These are phyloP conservation scores for Leishmania mexicana DNA, from an alignment of 208 protist genomes.

Conservation along the genomic window DNA sequence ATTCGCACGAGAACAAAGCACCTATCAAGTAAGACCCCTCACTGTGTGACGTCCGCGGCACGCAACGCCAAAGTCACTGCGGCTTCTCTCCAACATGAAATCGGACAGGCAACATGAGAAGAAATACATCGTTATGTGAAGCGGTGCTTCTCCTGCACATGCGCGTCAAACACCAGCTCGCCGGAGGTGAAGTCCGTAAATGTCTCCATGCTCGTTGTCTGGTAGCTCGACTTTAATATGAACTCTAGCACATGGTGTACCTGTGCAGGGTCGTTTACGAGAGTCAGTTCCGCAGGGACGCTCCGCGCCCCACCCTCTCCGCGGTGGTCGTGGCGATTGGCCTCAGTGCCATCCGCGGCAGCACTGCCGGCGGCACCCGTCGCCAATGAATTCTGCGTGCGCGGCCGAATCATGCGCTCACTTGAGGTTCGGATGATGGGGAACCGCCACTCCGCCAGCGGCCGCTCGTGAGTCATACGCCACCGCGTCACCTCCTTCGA, in stretches of 20 bases:
- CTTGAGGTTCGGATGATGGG: constrained; percentile 35
- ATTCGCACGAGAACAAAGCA: not conserved
- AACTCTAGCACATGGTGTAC: constrained; percentile 73
- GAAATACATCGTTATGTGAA: not conserved
- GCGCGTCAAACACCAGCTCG: constrained; percentile 69
- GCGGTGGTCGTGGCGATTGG: not conserved
- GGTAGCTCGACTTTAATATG: constrained; percentile 65
- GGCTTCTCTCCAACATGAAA: not conserved
- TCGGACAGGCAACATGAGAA: not conserved
- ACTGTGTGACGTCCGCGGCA: not conserved
- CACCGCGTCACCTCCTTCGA: constrained; percentile 31
- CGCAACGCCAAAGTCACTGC: not conserved
- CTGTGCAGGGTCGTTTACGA: constrained; percentile 64
- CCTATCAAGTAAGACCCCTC: not conserved
- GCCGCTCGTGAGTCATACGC: constrained; percentile 32
- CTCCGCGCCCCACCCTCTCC: not conserved
- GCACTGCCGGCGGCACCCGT: constrained; percentile 1
- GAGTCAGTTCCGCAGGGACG: constrained; percentile 31
- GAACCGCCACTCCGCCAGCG: constrained; percentile 44
- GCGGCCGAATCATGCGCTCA: constrained; percentile 26
- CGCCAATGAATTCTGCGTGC: not conserved
- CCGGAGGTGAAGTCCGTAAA: constrained; percentile 66
- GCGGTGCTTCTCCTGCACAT: constrained; percentile 38
- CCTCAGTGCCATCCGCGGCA: not conserved
- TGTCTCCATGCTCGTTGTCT: constrained; percentile 66